phyloP scores from a whole-genome alignment of 306 rosid species.

The Castanea crenata region DNA sequence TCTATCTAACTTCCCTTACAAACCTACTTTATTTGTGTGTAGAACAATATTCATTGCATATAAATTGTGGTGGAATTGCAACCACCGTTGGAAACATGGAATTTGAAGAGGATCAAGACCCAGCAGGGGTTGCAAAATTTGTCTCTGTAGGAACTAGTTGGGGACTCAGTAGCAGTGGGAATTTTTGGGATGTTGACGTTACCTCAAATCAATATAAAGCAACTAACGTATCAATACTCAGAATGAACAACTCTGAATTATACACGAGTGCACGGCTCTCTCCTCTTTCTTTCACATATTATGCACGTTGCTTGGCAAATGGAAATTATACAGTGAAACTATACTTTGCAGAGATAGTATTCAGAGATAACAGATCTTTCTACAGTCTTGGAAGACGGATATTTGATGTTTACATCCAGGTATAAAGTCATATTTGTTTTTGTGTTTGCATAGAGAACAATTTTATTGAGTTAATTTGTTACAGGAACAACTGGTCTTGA shows the following conservation, averaged over 20 bases:
- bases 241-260: slow-evolving; percentile 32
- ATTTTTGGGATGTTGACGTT: too few species aligned
- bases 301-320: slow-evolving; percentile 60
- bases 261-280: slow-evolving; percentile 48
- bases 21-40: background rate
- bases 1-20: background rate
- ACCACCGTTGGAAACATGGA: slow-evolving; percentile 30
- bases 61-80: slow-evolving; percentile 63
- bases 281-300: slow-evolving; percentile 55
- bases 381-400: slow-evolving; percentile 52
- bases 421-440: slow-evolving; percentile 22
- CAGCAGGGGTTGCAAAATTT: slow-evolving; percentile 46
- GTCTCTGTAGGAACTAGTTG: slow-evolving; percentile 19
- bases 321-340: slow-evolving; percentile 59
- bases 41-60: slow-evolving; percentile 36
- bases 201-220: too few species aligned
- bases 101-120: slow-evolving; percentile 41
- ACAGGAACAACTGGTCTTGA: slow-evolving; percentile 41
- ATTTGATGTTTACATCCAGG: slow-evolving; percentile 67
- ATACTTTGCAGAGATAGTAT: slow-evolving; percentile 54
- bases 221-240: slow-evolving; percentile 20
- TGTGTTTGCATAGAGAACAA: slow-evolving; percentile 1
- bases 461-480: slow-evolving; percentile 14
- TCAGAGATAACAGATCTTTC: slow-evolving; percentile 46
- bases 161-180: slow-evolving; percentile 42